A percentile compares a stretch with the other conserved stretches of the same genome.
These are phyloP conservation scores for Ustilago bromivora DNA, from an alignment of 1,284 basidiomycete genomes.

Conservation along the genomic window DNA sequence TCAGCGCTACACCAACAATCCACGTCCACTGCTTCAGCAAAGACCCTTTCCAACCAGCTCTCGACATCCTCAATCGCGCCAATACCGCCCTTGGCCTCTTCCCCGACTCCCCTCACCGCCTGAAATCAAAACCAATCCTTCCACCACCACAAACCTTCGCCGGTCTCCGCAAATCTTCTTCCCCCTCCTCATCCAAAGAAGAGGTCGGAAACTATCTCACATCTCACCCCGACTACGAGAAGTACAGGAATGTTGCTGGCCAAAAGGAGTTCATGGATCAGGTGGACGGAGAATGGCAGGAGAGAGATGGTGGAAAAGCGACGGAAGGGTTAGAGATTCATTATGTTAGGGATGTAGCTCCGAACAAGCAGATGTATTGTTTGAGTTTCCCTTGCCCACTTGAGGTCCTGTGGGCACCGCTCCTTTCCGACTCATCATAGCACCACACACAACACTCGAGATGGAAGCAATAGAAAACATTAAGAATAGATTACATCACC, in stretches of 20 bases:
- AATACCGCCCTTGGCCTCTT: constrained; percentile 48
- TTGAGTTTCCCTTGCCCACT: constrained; percentile 86
- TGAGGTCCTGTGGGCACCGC: constrained; percentile 58
- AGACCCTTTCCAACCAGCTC: constrained; percentile 71
- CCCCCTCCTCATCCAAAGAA: neutral
- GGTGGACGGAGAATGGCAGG: constrained; percentile 6
- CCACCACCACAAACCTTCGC: constrained; percentile 39
- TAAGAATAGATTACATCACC: neutral
- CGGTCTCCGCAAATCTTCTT: constrained; percentile 26
- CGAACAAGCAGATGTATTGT: constrained; percentile 99
- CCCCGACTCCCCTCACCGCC: neutral
- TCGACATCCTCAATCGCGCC: constrained; percentile 61
- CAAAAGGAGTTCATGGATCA: constrained; percentile 6
- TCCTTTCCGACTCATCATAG: neutral
- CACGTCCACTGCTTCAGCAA: constrained; percentile 98
- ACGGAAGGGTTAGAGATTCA: constrained; percentile 73
- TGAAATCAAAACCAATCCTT: constrained; percentile 21
- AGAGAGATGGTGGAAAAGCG: constrained; percentile 6
- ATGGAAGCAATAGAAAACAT: neutral
- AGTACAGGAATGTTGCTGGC: constrained; percentile 3
- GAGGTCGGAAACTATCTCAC: constrained; percentile 21
- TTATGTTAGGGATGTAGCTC: constrained; percentile 90
- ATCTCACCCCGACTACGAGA: constrained; percentile 22
- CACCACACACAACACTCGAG: neutral
- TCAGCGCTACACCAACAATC: constrained; percentile 78